A percentile compares a stretch with the other conserved stretches of the same genome.
These are phyloP conservation scores for Phytopythium vexans DNA, from an alignment of 352 stramenopile species.

Conservation along the genomic window DNA sequence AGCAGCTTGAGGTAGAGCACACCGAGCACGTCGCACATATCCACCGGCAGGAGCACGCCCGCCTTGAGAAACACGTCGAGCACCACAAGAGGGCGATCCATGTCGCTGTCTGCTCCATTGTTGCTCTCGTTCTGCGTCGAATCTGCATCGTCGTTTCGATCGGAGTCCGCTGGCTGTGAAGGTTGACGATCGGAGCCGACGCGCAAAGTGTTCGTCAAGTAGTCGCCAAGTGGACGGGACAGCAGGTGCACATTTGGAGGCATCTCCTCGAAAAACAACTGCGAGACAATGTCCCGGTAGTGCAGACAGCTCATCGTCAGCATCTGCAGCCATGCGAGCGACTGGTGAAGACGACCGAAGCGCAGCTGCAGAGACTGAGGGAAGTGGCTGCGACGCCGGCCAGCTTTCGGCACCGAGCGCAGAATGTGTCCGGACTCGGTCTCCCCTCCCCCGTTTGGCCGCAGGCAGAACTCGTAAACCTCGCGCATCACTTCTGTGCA, in stretches of 20 bases:
- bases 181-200: too few relatives aligned
- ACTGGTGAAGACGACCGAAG: conserved; percentile 54
- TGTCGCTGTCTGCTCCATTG: neutral
- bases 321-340: conserved; percentile 65
- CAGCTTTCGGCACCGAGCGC: conserved; percentile 43
- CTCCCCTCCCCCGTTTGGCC: conserved; percentile 13
- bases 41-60: conserved; percentile 62
- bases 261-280: conserved; percentile 57
- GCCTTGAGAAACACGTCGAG: conserved; percentile 75
- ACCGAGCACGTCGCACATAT: conserved; percentile 71
- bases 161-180: neutral
- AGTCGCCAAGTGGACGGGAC: conserved; percentile 1
- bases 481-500: conserved; percentile 58
- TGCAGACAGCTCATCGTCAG: conserved; percentile 67
- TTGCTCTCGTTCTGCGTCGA: conserved; percentile 5
- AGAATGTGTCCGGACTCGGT: conserved; percentile 27
- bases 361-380: conserved; percentile 44
- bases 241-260: conserved; percentile 44
- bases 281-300: conserved; percentile 59
- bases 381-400: conserved; percentile 33
- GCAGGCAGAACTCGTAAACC: conserved; percentile 50
- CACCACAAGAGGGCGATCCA: conserved; percentile 22
- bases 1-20: conserved; percentile 81
- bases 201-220: neutral
- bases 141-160: conserved; percentile 5